Evolutionary conservation across 2,329 filamentous ascomycete species (phyloP).

Genomic region (Colletotrichum zoysiae): DNA sequence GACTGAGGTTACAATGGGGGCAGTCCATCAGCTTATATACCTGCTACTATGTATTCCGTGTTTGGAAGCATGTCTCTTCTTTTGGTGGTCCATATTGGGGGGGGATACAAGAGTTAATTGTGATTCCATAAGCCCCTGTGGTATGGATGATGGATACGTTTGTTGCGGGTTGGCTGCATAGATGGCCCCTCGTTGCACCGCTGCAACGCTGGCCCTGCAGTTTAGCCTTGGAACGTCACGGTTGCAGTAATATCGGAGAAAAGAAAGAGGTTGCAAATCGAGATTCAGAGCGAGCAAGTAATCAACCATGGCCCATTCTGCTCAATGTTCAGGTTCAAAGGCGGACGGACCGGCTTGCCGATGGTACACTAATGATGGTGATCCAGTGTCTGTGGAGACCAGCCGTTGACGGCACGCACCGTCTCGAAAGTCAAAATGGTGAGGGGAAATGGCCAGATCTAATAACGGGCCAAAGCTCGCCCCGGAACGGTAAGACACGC

Average conservation of each 20-base stretch:
- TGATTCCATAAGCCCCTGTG: background rate
- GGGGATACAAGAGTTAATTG: background rate
- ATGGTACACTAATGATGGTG: constrained; percentile 28
- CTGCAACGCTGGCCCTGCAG: constrained; percentile 30
- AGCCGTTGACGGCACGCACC: constrained; percentile 39
- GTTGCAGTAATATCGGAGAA: constrained; percentile 11
- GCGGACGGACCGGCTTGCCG: constrained; percentile 15
- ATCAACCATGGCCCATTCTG: constrained; percentile 26
- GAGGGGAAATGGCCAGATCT: constrained; percentile 35
- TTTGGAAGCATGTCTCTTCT: background rate
- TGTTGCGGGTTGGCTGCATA: constrained; percentile 7
- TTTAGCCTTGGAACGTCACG: constrained; percentile 9
- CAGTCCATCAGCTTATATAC: background rate
- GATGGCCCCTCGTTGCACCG: constrained; percentile 24
- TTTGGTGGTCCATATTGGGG: background rate
- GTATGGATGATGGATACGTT: constrained; percentile 18
- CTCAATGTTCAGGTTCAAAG: background rate
- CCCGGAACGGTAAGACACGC: constrained; percentile 8
- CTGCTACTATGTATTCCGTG: background rate
- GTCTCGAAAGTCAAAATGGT: constrained; percentile 37
- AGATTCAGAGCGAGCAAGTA: constrained; percentile 10
- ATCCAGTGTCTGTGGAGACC: constrained; percentile 34
- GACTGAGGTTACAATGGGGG: constrained; percentile 26
- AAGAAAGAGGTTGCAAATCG: constrained; percentile 8
- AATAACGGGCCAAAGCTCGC: constrained; percentile 27